Base-by-base conservation (phyloP, 2,329 filamentous ascomycete genomes). In the Phyllosticta paracitricarpa region DNA sequence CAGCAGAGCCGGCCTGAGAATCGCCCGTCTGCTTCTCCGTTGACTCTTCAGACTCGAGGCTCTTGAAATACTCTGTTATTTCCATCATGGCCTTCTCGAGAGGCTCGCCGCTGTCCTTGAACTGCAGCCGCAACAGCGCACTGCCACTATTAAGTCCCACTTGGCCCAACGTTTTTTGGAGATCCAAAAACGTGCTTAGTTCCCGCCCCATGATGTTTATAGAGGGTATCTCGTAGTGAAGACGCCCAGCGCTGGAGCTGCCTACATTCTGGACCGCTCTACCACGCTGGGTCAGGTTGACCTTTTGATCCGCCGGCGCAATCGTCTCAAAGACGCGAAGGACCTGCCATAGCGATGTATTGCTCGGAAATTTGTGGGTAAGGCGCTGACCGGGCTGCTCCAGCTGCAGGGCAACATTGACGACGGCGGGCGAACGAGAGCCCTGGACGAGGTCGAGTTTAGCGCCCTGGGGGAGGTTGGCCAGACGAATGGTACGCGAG, bases 361-460 rank as follows among this genome's bases (percentile, higher is more conserved):
- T 88, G 73, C 89, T 96, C 1, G 92, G 86, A 64, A 97, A 91
- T 71, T 94, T 96, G 71, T 94, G 87, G 61, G 86, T 84, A 51
- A 96, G 76, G 30, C 91, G 85, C 25, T 85, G 84, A 1, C 85
- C 84, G 70, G 94, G 88, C 24, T 86, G 83, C 40, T 86, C 81
- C 28, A 97, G 79, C 70, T 96, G 89, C 12, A 99, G 78, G n/a
- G 90, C 93, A 52, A 99, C 88, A 51, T 88, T 91, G 61, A 99
- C 88, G 56, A 88, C 88, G 1, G 90, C 87, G 0, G 92, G 88
- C 0, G 91, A 94, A 62, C 89, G 89, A 54, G 92, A 94, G 63
- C 88, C 86, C 70, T 90, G 86, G 24, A 97, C 88, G 57, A 99
- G 88, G 71, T 97, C 92, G 62, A 99, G 84, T 71, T 95, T 96